Percentiles rank a stretch among this genome's conserved stretches.
These are phyloP conservation scores for Diddensiella santjacobensis DNA, from an alignment of 805 yeast genomes.

Conservation along the genomic window DNA sequence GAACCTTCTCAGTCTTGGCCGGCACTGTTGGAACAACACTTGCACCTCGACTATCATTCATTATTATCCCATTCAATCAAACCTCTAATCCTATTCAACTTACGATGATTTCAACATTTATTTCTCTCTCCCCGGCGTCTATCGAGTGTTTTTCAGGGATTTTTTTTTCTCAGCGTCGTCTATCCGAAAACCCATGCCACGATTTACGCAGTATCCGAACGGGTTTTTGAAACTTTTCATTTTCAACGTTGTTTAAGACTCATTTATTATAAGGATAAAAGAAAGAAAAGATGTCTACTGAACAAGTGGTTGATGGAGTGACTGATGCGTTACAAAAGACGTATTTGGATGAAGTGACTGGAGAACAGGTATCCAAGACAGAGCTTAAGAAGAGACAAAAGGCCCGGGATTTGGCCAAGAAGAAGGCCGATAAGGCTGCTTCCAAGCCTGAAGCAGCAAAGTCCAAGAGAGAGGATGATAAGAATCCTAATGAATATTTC, in stretches of 20 bases:
- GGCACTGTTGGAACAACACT: slow-evolving; percentile 13
- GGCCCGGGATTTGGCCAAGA: slow-evolving; percentile 77
- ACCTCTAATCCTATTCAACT: background rate
- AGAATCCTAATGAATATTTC: slow-evolving; percentile 88
- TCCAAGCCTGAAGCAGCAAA: slow-evolving; percentile 44
- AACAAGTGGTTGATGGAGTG: slow-evolving; percentile 43
- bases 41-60: too few species aligned
- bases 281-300: background rate
- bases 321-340: slow-evolving; percentile 62
- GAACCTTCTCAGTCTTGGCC: slow-evolving; percentile 19
- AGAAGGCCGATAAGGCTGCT: slow-evolving; percentile 89
- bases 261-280: too few species aligned
- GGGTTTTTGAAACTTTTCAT: too few species aligned
- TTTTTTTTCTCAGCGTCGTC: too few species aligned
- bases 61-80: too few species aligned
- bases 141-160: too few species aligned
- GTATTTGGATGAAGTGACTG: slow-evolving; percentile 85
- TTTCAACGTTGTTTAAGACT: too few species aligned
- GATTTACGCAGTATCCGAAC: too few species aligned
- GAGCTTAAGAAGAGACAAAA: slow-evolving; percentile 96
- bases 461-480: slow-evolving; percentile 67
- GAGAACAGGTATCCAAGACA: slow-evolving; percentile 93
- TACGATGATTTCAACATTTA: slow-evolving; percentile 7
- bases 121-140: too few species aligned
- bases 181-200: too few species aligned